Conservation (phyloP, 2,329 filamentous ascomycete species). For the Ophiobolus disseminans region DNA sequence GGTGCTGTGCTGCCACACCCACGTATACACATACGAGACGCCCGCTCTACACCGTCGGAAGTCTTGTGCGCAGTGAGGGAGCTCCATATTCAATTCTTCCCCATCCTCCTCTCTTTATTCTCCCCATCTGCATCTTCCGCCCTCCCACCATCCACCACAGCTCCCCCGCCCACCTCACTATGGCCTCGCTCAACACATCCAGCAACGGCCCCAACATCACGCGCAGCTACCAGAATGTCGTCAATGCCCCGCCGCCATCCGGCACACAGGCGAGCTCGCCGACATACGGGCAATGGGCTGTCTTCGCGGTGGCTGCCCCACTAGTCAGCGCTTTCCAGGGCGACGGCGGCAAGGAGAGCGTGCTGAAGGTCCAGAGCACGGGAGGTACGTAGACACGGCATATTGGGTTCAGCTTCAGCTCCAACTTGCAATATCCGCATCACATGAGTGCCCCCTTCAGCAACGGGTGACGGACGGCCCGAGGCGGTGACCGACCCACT, state of each 20-base stretch:
- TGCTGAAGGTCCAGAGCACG: conserved; percentile 91
- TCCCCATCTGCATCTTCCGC: conserved; percentile 1
- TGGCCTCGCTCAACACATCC: conserved; percentile 70
- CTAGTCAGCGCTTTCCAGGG: conserved; percentile 90
- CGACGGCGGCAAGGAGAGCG: conserved; percentile 87
- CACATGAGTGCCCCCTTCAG: neutral
- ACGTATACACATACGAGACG: conserved; percentile 14
- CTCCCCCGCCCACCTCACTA: conserved; percentile 60
- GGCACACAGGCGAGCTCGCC: conserved; percentile 70
- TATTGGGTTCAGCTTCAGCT: neutral
- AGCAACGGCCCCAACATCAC: conserved; percentile 62
- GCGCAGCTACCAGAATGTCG: conserved; percentile 68
- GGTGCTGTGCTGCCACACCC: no score
- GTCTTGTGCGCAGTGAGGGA: conserved; percentile 1
- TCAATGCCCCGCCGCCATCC: conserved; percentile 66
- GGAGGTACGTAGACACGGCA: conserved; percentile 81
- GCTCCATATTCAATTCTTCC: conserved; percentile 2
- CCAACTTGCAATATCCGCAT: conserved; percentile 9
- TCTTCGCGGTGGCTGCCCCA: conserved; percentile 92
- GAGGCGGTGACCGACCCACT: conserved; percentile 19
- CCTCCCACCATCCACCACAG: conserved; percentile 7
- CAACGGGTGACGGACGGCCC: neutral
- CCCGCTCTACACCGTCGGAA: conserved; percentile 13
- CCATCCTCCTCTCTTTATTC: conserved; percentile 4
- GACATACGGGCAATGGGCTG: conserved; percentile 89